These are phyloP conservation scores for Monosporascus sp. DNA, from an alignment of 2,329 filamentous ascomycete species.

Conservation along the genomic window DNA sequence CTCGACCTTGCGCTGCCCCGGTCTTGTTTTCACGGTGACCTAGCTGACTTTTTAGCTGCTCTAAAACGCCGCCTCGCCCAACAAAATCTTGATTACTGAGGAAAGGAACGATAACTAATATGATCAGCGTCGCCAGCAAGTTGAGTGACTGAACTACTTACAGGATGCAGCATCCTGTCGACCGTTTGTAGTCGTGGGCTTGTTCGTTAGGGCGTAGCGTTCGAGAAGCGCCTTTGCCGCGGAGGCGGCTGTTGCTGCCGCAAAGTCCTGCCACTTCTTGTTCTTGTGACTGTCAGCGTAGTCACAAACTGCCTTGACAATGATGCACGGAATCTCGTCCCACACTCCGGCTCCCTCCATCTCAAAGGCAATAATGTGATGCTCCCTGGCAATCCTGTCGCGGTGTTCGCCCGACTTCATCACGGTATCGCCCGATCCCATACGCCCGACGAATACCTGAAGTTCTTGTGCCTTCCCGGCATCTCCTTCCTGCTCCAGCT, in stretches of 20 bases:
- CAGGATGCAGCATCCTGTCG: no score
- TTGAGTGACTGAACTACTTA: no score
- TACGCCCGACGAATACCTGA: constrained; percentile 29
- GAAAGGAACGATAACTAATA: no score
- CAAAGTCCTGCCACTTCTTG: constrained; percentile 29
- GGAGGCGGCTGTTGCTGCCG: constrained; percentile 25
- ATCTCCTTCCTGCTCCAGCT: constrained; percentile 15
- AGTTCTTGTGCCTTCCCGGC: constrained; percentile 11
- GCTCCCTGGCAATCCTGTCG: constrained; percentile 25
- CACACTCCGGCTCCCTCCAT: constrained; percentile 27
- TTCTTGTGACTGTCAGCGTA: constrained; percentile 35
- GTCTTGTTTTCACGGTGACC: no score
- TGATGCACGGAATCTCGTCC: constrained; percentile 25
- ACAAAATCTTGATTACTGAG: no score
- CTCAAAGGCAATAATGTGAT: constrained; percentile 27
- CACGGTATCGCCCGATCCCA: constrained; percentile 35
- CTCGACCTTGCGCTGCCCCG: no score
- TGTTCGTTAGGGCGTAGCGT: neutral
- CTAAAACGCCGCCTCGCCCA: no score
- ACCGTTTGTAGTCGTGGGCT: no score
- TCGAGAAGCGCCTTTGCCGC: constrained; percentile 14
- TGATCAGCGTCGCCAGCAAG: no score
- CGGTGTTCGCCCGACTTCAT: constrained; percentile 33
- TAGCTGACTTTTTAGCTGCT: no score
- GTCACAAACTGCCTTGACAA: constrained; percentile 33